phyloP scores from a whole-genome alignment of 805 yeast species.

The Zygosaccharomyces siamensis region DNA sequence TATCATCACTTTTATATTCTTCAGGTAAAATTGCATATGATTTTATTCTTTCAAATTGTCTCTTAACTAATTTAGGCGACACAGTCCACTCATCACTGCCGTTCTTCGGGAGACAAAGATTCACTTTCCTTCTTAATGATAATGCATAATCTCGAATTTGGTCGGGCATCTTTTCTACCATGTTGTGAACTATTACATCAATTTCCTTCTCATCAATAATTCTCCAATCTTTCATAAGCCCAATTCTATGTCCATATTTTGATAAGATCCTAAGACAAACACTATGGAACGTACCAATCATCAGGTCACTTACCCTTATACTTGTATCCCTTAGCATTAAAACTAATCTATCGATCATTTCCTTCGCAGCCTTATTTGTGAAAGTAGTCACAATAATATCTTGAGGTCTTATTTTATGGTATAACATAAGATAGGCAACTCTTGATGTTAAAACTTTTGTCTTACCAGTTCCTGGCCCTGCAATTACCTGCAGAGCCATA shows the following conservation, averaged over 20 bases:
- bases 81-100: slow-evolving; percentile 35
- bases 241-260: slow-evolving; percentile 49
- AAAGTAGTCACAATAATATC: slow-evolving; percentile 82
- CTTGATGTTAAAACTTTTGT: slow-evolving; percentile 78
- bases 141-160: slow-evolving; percentile 33
- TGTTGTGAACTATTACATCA: slow-evolving; percentile 31
- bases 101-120: slow-evolving; percentile 26
- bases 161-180: slow-evolving; percentile 36
- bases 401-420: slow-evolving; percentile 51
- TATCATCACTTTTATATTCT: slow-evolving; percentile 32
- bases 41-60: slow-evolving; percentile 53
- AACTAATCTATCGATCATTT: slow-evolving; percentile 63
- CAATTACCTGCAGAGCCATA: slow-evolving; percentile 48
- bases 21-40: slow-evolving; percentile 46
- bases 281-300: slow-evolving; percentile 89
- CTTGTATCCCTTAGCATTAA: slow-evolving; percentile 32
- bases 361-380: slow-evolving; percentile 88
- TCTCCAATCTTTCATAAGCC: slow-evolving; percentile 41
- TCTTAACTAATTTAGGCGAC: slow-evolving; percentile 40
- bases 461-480: slow-evolving; percentile 72
- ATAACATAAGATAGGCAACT: slow-evolving; percentile 61
- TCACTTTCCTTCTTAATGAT: slow-evolving; percentile 27
- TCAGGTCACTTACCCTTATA: slow-evolving; percentile 40
- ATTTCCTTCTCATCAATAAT: slow-evolving; percentile 66
- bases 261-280: slow-evolving; percentile 60